Conservation (phyloP, 129 eudicot genomes). For the Artemisia annua region DNA sequence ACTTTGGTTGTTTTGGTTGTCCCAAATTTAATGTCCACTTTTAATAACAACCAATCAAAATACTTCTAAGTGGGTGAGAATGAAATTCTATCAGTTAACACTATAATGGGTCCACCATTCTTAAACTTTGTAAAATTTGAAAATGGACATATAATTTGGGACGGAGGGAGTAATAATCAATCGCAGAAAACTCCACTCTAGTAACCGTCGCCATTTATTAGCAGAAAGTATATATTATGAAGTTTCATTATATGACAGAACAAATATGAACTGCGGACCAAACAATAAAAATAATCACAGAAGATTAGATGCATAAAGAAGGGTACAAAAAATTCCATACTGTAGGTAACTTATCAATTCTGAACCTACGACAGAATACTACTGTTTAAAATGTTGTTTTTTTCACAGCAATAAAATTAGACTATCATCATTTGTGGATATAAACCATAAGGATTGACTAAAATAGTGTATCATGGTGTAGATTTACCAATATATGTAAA, state of each 20-base stretch:
- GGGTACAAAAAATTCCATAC: too few species aligned
- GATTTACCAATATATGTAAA: conserved; percentile 1
- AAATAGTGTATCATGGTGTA: conserved; percentile 7
- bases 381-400: conserved; percentile 2
- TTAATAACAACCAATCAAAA: too few species aligned
- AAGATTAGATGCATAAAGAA: not conserved
- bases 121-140: too few species aligned
- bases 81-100: too few species aligned
- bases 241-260: conserved; percentile 4
- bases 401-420: conserved; percentile 4
- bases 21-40: too few species aligned
- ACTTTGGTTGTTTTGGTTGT: too few species aligned
- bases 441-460: conserved; percentile 8
- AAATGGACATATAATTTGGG: too few species aligned
- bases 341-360: conserved; percentile 5
- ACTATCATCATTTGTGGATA: conserved; percentile 13
- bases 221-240: not conserved
- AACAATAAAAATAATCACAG: conserved; percentile 1
- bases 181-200: not conserved
- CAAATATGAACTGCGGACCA: not conserved
- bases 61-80: too few species aligned
- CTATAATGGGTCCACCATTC: too few species aligned
- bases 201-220: not conserved
- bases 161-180: too few species aligned
- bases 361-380: conserved; percentile 11